Conservation (phyloP, 495 filamentous ascomycete species). For the Annulohypoxylon maeteangense region DNA sequence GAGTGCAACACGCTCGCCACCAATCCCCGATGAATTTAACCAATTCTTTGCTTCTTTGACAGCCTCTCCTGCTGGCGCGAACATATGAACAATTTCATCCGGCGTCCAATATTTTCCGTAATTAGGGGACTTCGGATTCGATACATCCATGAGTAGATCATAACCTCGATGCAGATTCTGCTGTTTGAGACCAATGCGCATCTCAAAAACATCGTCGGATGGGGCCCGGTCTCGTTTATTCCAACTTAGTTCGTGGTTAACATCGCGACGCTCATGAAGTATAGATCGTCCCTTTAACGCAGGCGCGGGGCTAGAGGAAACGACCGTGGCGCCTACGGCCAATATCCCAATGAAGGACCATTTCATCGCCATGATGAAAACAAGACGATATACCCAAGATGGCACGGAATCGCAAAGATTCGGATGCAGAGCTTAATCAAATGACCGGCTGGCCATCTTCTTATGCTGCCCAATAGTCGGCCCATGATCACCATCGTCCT, state of each 20-base stretch:
- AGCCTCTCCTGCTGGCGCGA: background rate
- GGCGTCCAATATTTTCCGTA: slow-evolving; percentile 1
- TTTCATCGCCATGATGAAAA: background rate
- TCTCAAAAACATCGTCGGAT: background rate
- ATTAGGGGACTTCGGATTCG: background rate
- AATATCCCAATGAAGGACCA: background rate
- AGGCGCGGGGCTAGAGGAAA: background rate
- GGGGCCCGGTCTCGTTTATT: background rate
- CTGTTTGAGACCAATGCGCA: slow-evolving; percentile 1
- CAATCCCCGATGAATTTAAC: slow-evolving; percentile 63
- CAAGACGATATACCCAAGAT: background rate
- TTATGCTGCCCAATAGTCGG: background rate
- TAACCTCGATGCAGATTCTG: background rate
- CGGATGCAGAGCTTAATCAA: background rate
- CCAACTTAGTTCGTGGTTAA: background rate
- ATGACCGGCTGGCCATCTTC: background rate
- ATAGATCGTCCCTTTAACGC: slow-evolving; percentile 41
- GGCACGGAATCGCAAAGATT: background rate
- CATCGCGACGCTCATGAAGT: background rate
- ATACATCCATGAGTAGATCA: slow-evolving; percentile 1
- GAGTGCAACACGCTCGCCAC: slow-evolving; percentile 34
- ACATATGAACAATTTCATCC: background rate
- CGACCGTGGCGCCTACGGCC: background rate
- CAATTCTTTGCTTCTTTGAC: slow-evolving; percentile 57
- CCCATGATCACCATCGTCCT: background rate